Percentiles rank a stretch among this genome's conserved stretches.
Evolutionary conservation across 1,284 basidiomycete genomes (phyloP).

Genomic region (Cutaneotrichosporon sp.): DNA sequence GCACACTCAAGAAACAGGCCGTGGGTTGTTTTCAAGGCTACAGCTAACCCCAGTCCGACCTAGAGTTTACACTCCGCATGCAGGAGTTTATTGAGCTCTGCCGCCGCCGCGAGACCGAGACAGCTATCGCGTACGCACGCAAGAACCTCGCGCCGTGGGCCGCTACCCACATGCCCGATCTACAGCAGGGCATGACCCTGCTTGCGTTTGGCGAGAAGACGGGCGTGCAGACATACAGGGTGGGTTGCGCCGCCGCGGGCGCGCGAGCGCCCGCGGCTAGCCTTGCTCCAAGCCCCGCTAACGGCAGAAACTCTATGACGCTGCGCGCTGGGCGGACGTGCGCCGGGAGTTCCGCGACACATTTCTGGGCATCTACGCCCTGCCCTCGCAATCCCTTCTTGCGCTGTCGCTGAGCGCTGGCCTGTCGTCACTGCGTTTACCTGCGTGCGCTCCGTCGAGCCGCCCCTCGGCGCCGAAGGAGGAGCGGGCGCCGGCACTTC

Average conservation of each 20-base stretch:
- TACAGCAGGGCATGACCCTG: conserved; percentile 69
- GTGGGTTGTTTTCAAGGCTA: conserved; percentile 49
- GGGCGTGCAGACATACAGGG: conserved; percentile 44
- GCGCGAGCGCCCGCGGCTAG: too few relatives aligned
- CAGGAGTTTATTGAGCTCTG: conserved; percentile 95
- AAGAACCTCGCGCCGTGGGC: conserved; percentile 80
- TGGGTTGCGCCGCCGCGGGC: too few relatives aligned
- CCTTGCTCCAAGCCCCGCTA: not conserved
- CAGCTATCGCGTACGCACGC: conserved; percentile 78
- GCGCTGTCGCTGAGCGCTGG: conserved; percentile 83
- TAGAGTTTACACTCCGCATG: conserved; percentile 91
- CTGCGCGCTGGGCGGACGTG: conserved; percentile 66
- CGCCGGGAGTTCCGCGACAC: conserved; percentile 72
- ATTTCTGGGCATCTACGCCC: conserved; percentile 74
- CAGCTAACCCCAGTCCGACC: conserved; percentile 61
- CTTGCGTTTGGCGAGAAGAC: conserved; percentile 59
- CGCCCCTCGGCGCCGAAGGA: not conserved
- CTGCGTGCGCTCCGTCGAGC: conserved; percentile 49
- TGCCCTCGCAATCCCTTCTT: conserved; percentile 78
- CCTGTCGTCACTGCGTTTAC: conserved; percentile 76
- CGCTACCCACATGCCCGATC: conserved; percentile 67
- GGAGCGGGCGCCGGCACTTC: conserved; percentile 17
- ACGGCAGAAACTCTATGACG: conserved; percentile 70
- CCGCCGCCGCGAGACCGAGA: conserved; percentile 59
- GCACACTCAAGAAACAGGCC: conserved; percentile 82